These are phyloP conservation scores for Penicillium expansum DNA, from an alignment of 2,329 filamentous ascomycete species.

Conservation along the genomic window DNA sequence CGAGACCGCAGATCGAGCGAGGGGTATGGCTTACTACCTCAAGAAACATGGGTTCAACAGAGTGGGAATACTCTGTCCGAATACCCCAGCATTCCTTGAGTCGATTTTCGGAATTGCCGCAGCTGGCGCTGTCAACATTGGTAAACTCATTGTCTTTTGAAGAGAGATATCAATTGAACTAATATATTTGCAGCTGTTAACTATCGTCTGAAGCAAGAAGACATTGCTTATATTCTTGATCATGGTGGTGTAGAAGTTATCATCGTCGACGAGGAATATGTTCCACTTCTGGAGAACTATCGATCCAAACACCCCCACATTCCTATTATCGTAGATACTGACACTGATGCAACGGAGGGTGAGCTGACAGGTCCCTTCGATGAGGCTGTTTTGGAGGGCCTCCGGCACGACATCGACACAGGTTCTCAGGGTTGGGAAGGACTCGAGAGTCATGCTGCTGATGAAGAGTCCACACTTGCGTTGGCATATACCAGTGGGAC, in stretches of 20 bases:
- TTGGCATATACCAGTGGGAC: conserved; percentile 94
- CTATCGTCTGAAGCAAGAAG: conserved; percentile 74
- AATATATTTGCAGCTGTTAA: conserved; percentile 55
- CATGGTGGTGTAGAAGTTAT: conserved; percentile 84
- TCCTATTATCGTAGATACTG: conserved; percentile 75
- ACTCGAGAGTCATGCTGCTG: conserved; percentile 64
- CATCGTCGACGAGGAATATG: conserved; percentile 80
- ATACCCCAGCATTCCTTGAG: conserved; percentile 93
- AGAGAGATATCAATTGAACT: conserved; percentile 19
- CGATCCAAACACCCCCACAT: conserved; percentile 59
- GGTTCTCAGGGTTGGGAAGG: conserved; percentile 73
- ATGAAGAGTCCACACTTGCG: conserved; percentile 80
- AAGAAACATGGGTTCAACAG: conserved; percentile 69
- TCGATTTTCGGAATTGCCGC: conserved; percentile 83
- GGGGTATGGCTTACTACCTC: conserved; percentile 85
- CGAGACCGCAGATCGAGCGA: conserved; percentile 79
- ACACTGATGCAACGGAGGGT: conserved; percentile 74
- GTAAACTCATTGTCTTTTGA: conserved; percentile 33
- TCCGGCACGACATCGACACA: conserved; percentile 65
- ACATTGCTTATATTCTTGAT: conserved; percentile 86
- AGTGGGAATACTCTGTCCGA: conserved; percentile 83
- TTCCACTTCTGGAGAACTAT: conserved; percentile 66
- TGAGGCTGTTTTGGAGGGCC: conserved; percentile 75
- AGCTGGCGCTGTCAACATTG: conserved; percentile 73
- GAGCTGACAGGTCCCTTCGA: conserved; percentile 77